Evolutionary conservation across 2,329 filamentous ascomycete genomes (phyloP), one percentile per base, ranked within the genome.

Genomic region (Phialemoniopsis sp.): DNA sequence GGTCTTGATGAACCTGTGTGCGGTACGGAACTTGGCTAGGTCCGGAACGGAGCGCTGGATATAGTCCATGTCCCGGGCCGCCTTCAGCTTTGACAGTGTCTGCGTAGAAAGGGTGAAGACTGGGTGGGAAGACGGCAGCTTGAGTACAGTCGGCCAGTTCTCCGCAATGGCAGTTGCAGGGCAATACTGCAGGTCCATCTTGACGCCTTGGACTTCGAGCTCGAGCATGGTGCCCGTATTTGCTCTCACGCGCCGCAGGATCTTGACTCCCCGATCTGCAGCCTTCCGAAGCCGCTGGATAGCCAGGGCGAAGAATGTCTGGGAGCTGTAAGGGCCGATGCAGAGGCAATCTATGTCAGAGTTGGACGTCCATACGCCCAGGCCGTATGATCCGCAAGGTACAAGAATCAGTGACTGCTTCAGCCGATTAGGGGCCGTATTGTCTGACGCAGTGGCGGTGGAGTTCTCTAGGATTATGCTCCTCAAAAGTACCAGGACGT

Each of bases 291-390:
- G 58, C 8, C 76, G 68, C 49, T 78, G 73, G 2, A 64, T 59
- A 5, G 74, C 76, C 13, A 85, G 60, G 9, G 73, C 56, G 52
- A 85, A 83, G 54, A 86, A 86, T 0, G 71, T 77, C 42, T 66
- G 69, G 2, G 78, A 61, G 50, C 78, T 78, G 41, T 82, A 77
- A 16, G 73, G 68, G 2, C 81, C 79, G 44, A 86, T 75, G 47
- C 73, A 83, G 6, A 86, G 66, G 48, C 79, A 80, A 56, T 87
- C 80, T 7, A 87, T 68, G 47, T 85, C 79, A 2, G 80, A 85
- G 0, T 67, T 54, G 2, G 62, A 50, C 2, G 74, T 78, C 78
- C 80, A 85, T 4, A 81, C 73, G 9, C 73, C 75, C 4, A 86
- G 60, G 4, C 74, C 77, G 49, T 80, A 84, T 1, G 82, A 85